A percentile compares a stretch with the other conserved stretches of the same genome.
These are phyloP conservation scores for Capronia coronata DNA, from an alignment of 2,329 filamentous ascomycete species.

Conservation along the genomic window DNA sequence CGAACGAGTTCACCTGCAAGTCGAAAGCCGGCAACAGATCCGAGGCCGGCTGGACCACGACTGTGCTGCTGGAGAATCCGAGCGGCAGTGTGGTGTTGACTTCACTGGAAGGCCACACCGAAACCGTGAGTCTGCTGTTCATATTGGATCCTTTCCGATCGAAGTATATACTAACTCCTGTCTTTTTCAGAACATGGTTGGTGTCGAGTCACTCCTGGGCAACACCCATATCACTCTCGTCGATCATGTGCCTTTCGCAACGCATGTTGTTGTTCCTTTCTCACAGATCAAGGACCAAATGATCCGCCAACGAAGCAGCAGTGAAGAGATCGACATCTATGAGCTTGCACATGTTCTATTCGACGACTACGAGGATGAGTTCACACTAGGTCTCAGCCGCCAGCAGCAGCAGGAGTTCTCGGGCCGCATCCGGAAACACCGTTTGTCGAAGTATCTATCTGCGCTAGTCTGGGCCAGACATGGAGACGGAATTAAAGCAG, in stretches of 20 bases:
- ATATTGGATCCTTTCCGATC: slow-evolving; percentile 1
- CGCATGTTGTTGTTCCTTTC: slow-evolving; percentile 28
- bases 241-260: slow-evolving; percentile 54
- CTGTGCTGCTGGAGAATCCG: slow-evolving; percentile 5
- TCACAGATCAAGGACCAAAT: slow-evolving; percentile 31
- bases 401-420: slow-evolving; percentile 37
- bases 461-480: slow-evolving; percentile 53
- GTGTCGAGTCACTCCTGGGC: slow-evolving; percentile 14
- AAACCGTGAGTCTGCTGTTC: slow-evolving; percentile 2
- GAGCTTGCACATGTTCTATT: slow-evolving; percentile 80
- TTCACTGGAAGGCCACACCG: slow-evolving; percentile 13
- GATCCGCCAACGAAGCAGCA: slow-evolving; percentile 5
- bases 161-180: no score
- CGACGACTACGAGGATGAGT: slow-evolving; percentile 46
- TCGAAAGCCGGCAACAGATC: background rate
- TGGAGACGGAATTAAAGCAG: slow-evolving; percentile 51
- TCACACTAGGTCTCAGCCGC: slow-evolving; percentile 38
- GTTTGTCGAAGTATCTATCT: slow-evolving; percentile 40
- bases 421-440: slow-evolving; percentile 45
- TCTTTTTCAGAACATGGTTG: slow-evolving; percentile 6
- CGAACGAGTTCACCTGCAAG: slow-evolving; percentile 21
- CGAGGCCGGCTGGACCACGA: slow-evolving; percentile 4
- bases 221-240: slow-evolving; percentile 40
- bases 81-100: slow-evolving; percentile 6
- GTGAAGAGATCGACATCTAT: slow-evolving; percentile 59